A percentile compares a stretch with the other conserved stretches of the same genome.
Evolutionary conservation across 148 eudicot species (phyloP).

Genomic region (Chenopodium quinoa): DNA sequence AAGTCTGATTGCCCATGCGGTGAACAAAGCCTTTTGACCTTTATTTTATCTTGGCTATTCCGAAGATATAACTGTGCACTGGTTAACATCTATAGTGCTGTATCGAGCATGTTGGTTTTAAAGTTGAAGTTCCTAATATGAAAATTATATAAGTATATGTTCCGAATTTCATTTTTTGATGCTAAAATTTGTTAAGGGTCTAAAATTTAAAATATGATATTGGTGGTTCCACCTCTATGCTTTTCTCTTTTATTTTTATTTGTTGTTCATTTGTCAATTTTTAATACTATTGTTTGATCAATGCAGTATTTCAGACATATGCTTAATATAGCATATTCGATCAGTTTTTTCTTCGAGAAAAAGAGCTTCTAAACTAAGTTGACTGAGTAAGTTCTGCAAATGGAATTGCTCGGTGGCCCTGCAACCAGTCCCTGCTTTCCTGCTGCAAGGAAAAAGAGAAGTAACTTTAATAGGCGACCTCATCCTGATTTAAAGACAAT

Average conservation of each 20-base stretch:
- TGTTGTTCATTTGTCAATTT: background rate
- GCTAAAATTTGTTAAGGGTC: background rate
- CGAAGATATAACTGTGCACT: background rate
- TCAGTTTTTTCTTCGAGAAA: slow-evolving; percentile 4
- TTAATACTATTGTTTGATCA: background rate
- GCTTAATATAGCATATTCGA: background rate
- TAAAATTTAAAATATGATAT: no score
- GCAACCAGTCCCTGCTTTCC: slow-evolving; percentile 17
- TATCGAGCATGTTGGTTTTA: background rate
- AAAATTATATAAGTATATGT: background rate
- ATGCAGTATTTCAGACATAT: background rate
- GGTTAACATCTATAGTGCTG: background rate
- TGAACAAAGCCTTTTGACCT: background rate
- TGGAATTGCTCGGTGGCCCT: slow-evolving; percentile 19
- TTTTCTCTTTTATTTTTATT: background rate
- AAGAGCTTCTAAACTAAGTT: background rate
- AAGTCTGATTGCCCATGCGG: background rate
- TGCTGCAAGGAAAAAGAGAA: slow-evolving; percentile 40
- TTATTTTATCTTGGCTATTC: background rate
- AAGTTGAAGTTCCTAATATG: background rate
- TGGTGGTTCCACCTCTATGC: background rate
- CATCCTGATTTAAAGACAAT: slow-evolving; percentile 34
- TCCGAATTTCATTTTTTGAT: background rate
- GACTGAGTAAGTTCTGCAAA: background rate
- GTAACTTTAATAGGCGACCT: slow-evolving; percentile 38